phyloP scores from a whole-genome alignment of 306 rosid species.

The Fagus sylvatica region DNA sequence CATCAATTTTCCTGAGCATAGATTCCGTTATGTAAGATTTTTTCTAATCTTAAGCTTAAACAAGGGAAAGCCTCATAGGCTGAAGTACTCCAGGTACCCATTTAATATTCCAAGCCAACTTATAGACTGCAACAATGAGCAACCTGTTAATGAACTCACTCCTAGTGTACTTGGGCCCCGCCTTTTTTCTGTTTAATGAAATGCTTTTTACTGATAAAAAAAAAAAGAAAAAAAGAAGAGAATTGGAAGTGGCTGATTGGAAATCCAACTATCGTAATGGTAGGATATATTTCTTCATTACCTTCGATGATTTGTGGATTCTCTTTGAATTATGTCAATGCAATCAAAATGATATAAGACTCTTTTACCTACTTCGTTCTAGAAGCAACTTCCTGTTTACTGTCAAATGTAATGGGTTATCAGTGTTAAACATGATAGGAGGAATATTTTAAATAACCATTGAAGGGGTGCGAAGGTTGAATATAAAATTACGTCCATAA shows the following conservation, averaged over 20 bases:
- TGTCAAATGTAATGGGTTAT: background rate
- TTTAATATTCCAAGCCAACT: background rate
- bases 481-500: background rate
- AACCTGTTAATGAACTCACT: background rate
- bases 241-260: background rate
- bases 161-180: too few species aligned
- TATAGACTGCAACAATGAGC: conserved; percentile 6
- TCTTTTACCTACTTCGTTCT: background rate
- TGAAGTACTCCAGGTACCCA: background rate
- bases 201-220: too few species aligned
- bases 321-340: background rate
- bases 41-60: background rate
- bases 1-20: background rate
- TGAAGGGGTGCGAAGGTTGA: background rate
- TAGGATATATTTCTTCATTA: background rate
- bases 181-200: too few species aligned
- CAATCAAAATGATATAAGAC: background rate
- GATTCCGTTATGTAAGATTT: background rate
- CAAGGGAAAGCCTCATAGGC: background rate
- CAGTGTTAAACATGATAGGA: background rate
- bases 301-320: background rate
- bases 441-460: background rate
- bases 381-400: background rate
- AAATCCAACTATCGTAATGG: background rate
- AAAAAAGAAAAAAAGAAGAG: background rate